Base-by-base conservation (phyloP, 768 basidiomycete species). In the Lactarius indigo region DNA sequence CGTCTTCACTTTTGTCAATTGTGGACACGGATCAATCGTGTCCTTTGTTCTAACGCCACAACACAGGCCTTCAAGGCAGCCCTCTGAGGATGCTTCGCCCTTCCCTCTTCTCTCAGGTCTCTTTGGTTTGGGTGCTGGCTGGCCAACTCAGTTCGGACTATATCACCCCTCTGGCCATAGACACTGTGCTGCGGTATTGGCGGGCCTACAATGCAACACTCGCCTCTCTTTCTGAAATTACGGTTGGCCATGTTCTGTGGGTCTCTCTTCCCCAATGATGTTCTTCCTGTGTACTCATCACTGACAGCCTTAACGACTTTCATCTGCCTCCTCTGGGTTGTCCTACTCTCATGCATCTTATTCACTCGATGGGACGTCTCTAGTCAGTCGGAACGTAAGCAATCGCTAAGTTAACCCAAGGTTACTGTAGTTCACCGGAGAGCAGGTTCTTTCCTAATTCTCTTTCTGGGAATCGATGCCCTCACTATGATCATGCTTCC, bases 321-420 rank as follows among this genome's bases (percentile, higher is more conserved):
- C 63, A 67, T 81, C 20, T 79, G 81, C 71, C 76, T 87, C 64
- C 59, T 84, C 50, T 87, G 84, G 83, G 77, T 79, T 39, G 73
- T 80, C 20, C 66, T 85, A 60, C 72, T 86, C 39, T 85, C 76
- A 58, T 72, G 85, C 13, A 77, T 82, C 61, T 69, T 81, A 3
- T 86, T 78, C 65, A 66, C 77, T 39, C 78, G 82, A 57, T 85
- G 85, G 83, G 78, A 78, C 41, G 68, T 76, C 56, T 75, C 81
- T n/a, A 79, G 80, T 66, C 47, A 54, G 33, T 74, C 80, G 33
- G 82, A 81, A 76, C 79, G 86, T 87, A 63, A 69, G 83, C 74
- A n/a, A 13, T 23, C 1, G 20, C 68, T 17, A 17, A 10, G 28
- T 30, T 41, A 28, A 12, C 37, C 17, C 33, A 18, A 31, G 35